These are phyloP conservation scores for Basipetospora chlamydospora DNA, from an alignment of 2,329 filamentous ascomycete species.

Conservation along the genomic window DNA sequence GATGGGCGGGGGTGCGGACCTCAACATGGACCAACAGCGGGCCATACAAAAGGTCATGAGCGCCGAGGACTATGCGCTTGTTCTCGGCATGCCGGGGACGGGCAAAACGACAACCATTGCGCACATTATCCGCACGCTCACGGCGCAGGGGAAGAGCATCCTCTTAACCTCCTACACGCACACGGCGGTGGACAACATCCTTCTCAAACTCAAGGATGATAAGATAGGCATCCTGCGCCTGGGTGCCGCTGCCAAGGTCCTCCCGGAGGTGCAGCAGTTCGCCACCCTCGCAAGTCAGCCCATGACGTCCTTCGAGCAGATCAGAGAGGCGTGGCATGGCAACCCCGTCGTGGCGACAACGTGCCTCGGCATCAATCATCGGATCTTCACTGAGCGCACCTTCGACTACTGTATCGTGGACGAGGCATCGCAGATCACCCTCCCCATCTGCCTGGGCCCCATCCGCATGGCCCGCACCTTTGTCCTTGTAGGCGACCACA, in stretches of 20 bases:
- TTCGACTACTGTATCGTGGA: constrained; percentile 99
- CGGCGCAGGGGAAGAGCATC: constrained; percentile 81
- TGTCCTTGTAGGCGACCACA: constrained; percentile 90
- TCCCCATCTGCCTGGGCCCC: constrained; percentile 86
- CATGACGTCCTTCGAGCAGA: constrained; percentile 66
- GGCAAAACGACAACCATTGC: constrained; percentile 98
- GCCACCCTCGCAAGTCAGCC: constrained; percentile 62
- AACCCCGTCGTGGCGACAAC: constrained; percentile 88
- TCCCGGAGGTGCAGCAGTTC: constrained; percentile 76
- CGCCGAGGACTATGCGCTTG: constrained; percentile 88
- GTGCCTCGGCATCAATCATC: constrained; percentile 81
- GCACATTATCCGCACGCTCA: constrained; percentile 84
- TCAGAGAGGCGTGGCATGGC: constrained; percentile 69
- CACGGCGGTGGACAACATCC: constrained; percentile 93
- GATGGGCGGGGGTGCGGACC: constrained; percentile 31
- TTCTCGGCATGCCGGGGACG: constrained; percentile 94
- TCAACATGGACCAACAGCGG: constrained; percentile 76
- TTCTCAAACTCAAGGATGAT: constrained; percentile 76
- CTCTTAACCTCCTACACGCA: constrained; percentile 92
- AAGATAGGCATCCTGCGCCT: constrained; percentile 71
- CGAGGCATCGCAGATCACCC: constrained; percentile 91
- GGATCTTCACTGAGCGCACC: constrained; percentile 70
- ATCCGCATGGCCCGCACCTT: constrained; percentile 88
- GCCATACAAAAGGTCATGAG: constrained; percentile 94
- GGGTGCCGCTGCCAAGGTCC: constrained; percentile 71